A percentile compares a stretch with the other conserved stretches of the same genome.
These are phyloP conservation scores for Tetradesmus obliquus DNA, from an alignment of 139 green algal genomes.

Conservation along the genomic window DNA sequence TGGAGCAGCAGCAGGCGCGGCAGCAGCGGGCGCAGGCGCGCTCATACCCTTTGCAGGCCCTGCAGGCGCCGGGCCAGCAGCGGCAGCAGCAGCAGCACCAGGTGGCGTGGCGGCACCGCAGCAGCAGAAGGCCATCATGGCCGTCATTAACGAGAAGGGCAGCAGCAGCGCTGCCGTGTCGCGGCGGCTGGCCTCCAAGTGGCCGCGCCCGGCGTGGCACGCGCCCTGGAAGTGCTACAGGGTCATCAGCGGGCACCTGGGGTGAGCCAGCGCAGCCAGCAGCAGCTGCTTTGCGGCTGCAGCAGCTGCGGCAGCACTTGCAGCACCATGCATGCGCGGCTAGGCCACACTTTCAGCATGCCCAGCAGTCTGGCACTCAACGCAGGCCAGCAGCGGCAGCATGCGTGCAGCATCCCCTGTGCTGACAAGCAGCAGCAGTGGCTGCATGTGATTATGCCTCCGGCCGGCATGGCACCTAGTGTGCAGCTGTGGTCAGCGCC, in stretches of 20 bases:
- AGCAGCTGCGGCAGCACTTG: neutral
- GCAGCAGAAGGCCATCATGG: slow-evolving; percentile 59
- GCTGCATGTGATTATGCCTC: neutral
- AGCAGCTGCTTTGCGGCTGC: neutral
- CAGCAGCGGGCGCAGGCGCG: slow-evolving; percentile 14
- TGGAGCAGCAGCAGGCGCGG: neutral
- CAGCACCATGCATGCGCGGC: neutral
- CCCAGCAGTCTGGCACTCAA: too few species aligned
- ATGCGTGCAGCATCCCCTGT: neutral
- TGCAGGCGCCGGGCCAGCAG: slow-evolving; percentile 16
- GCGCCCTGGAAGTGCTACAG: slow-evolving; percentile 96
- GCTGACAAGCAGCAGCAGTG: neutral
- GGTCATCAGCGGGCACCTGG: slow-evolving; percentile 96
- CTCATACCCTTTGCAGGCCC: slow-evolving; percentile 6
- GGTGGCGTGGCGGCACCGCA: slow-evolving; percentile 20
- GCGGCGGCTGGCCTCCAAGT: slow-evolving; percentile 87
- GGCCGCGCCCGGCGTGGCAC: slow-evolving; percentile 94
- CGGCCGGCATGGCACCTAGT: too few species aligned
- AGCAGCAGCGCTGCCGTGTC: slow-evolving; percentile 79
- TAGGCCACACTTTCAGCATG: neutral
- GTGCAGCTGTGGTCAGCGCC: too few species aligned
- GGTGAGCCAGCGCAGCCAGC: slow-evolving; percentile 69
- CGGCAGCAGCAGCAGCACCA: neutral
- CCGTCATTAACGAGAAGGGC: slow-evolving; percentile 63
- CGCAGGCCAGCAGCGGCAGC: too few species aligned